A percentile compares a stretch with the other conserved stretches of the same genome.
Evolutionary conservation across 441 rosid species (phyloP).

Genomic region (Cnidoscolus chayamansa): DNA sequence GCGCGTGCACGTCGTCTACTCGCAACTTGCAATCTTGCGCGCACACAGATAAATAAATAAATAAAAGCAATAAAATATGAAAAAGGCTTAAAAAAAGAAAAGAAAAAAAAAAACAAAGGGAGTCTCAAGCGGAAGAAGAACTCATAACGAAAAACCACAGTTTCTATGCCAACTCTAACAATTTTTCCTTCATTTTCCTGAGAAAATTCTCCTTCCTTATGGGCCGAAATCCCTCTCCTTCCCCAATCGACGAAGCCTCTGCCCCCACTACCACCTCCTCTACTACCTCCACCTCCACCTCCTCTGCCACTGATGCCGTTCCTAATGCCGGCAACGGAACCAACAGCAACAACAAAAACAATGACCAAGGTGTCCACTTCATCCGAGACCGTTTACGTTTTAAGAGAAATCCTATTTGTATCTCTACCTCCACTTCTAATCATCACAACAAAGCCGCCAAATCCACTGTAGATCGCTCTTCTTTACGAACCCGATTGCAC

Average conservation of each 20-base stretch:
- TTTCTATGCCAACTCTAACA: too few species aligned
- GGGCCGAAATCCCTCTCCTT: constrained; percentile 30
- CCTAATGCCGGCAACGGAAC: constrained; percentile 23
- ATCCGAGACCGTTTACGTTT: constrained; percentile 51
- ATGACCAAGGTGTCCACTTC: constrained; percentile 42
- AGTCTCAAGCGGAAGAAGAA: too few species aligned
- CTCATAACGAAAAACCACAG: too few species aligned
- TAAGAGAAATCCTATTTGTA: constrained; percentile 48
- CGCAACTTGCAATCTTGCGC: too few species aligned
- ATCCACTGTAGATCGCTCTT: constrained; percentile 43
- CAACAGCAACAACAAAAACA: constrained; percentile 13
- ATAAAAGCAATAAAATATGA: too few species aligned
- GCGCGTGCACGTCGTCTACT: too few species aligned
- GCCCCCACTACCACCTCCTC: neutral
- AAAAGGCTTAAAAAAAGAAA: too few species aligned
- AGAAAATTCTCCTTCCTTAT: too few species aligned
- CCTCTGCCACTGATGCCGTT: constrained; percentile 15
- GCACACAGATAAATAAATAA: too few species aligned
- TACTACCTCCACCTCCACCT: constrained; percentile 18
- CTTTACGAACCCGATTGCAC: constrained; percentile 38
- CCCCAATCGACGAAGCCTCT: constrained; percentile 49
- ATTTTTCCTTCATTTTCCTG: too few species aligned
- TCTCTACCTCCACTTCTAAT: constrained; percentile 3
- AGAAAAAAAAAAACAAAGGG: too few species aligned
- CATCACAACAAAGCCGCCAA: constrained; percentile 14